Base-by-base conservation (phyloP, 2,329 filamentous ascomycete genomes). In the Stachybotrys echinatus region DNA sequence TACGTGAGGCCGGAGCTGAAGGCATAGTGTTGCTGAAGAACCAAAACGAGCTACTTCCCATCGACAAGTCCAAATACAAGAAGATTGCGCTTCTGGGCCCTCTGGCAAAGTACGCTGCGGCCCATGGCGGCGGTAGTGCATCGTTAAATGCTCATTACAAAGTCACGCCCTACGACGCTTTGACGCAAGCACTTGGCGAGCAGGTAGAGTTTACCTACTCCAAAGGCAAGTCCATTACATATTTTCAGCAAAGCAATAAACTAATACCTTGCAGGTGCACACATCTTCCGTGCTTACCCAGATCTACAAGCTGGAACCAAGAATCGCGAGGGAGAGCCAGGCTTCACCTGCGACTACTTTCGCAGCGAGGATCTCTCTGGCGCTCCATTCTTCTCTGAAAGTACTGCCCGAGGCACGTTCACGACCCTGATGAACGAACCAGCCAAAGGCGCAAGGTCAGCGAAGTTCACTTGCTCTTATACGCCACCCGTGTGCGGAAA, bases 111-210 rank as follows among this genome's bases (percentile, higher is more conserved):
- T 50, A 54, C 21, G 59, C 63, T 1, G 42, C 60, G 1, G 59
- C 61, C 17, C 58, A 59, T 3, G 64, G 64, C 4, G 61, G 63
- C 17, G 64, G 64, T 3, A 65, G 61, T 39, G 60, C 64, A 3
- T 56, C 54, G 1, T 48, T 65, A 23, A 57, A 56, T 23, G 53
- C 56, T 22, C 59, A 66, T 52, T 64, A 65, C 42, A 54, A 57
- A 17, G 54, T 64, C 18, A 61, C 56, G 3, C 52, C 64, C 19
- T 61, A 53, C 34, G 59, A 65, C 5, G 61, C 58, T 8, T 48
- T 63, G 8, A 50, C 34, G 5, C 54, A 58, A 43, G 48, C 45
- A 22, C 20, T 52, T n/a, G 49, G 52, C 6, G 49, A 47, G 21
- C 27, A 31, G 43, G 50, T 6, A 48, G 37, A 54, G 34, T 51